Conservation (phyloP, 192 early-diverging fungal species). For the Chytriomyces confervae region DNA sequence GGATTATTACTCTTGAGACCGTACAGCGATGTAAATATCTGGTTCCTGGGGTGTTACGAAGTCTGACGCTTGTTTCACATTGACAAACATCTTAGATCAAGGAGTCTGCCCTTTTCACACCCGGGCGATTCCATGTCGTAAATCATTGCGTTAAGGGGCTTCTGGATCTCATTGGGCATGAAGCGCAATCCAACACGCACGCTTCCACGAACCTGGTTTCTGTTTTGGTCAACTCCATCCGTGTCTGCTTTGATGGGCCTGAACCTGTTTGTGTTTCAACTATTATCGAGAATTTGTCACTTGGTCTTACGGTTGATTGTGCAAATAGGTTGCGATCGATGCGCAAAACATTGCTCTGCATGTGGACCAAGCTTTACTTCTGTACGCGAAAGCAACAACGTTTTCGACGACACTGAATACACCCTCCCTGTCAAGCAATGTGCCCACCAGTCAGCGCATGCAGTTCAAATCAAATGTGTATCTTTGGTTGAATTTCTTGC, state of each 20-base stretch:
- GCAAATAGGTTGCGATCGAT: background rate
- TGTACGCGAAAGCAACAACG: constrained; percentile 11
- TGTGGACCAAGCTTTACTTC: background rate
- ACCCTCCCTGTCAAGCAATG: background rate
- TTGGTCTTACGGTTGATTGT: background rate
- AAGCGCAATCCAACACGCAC: no score
- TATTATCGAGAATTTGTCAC: background rate
- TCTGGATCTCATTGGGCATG: background rate
- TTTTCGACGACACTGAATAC: background rate
- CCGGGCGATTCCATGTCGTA: background rate
- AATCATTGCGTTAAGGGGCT: constrained; percentile 19
- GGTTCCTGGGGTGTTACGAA: background rate
- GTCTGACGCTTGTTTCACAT: background rate
- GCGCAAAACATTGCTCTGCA: background rate
- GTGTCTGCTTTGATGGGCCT: constrained; percentile 7
- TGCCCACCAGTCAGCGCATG: background rate
- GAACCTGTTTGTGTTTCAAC: background rate
- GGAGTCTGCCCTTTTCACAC: background rate
- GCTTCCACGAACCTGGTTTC: no score
- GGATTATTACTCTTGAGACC: background rate
- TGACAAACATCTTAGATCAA: background rate
- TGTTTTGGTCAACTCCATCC: constrained; percentile 18
- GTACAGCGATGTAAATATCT: background rate
- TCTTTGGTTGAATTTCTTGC: constrained; percentile 25
- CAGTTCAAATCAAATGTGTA: constrained; percentile 9